A percentile compares a stretch with the other conserved stretches of the same genome.
Evolutionary conservation across 441 rosid species (phyloP).

Genomic region (Lepidium campestre): DNA sequence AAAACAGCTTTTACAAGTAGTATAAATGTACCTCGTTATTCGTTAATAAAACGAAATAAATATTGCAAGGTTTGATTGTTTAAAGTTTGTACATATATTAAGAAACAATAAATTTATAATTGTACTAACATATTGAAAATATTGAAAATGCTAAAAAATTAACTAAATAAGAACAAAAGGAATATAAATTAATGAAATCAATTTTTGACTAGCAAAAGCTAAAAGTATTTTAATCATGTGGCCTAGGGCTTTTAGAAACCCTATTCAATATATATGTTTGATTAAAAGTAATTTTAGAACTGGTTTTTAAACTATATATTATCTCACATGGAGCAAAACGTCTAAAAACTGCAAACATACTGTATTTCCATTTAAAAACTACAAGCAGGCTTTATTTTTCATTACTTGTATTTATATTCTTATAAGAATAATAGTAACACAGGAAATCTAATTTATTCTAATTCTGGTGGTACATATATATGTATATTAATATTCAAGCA

Average conservation of each 20-base stretch:
- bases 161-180: no score
- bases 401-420: background rate
- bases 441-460: background rate
- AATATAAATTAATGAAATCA: background rate
- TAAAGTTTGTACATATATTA: no score
- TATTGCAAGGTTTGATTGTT: background rate
- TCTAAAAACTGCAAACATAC: background rate
- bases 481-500: constrained; percentile 1
- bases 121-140: no score
- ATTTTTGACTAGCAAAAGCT: background rate
- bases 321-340: background rate
- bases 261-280: background rate
- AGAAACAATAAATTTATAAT: no score
- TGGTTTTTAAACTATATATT: background rate
- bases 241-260: background rate
- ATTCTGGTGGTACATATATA: background rate
- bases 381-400: background rate
- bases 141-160: no score
- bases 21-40: constrained; percentile 7
- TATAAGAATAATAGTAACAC: background rate
- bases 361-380: no score
- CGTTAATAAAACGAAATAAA: background rate
- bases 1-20: background rate
- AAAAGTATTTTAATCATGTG: background rate
- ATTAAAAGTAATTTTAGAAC: background rate